Evolutionary conservation across 257 asterid species (phyloP).

Genomic region (Fraxinus americana): DNA sequence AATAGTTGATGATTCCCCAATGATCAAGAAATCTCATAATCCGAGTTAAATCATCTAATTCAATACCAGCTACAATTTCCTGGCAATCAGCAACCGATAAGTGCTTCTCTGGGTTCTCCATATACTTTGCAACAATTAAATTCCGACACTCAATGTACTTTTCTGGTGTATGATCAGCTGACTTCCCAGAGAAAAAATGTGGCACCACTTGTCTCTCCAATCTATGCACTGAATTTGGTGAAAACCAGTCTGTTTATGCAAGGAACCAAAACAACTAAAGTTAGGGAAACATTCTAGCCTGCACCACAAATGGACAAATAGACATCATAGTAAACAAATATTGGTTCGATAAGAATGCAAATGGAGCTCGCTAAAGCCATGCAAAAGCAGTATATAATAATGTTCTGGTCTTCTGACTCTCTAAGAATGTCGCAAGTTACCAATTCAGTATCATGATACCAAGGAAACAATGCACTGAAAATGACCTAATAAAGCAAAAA

Average conservation of each 20-base stretch:
- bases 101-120: constrained; percentile 85
- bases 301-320: background rate
- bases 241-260: constrained; percentile 83
- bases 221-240: constrained; percentile 86
- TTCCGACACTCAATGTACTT: constrained; percentile 89
- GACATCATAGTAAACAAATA: background rate
- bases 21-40: constrained; percentile 90
- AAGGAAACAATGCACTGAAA: background rate
- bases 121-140: constrained; percentile 77
- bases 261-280: constrained; percentile 18
- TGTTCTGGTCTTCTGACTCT: background rate
- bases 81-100: constrained; percentile 67
- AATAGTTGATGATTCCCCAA: constrained; percentile 94
- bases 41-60: constrained; percentile 69
- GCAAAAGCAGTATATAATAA: background rate
- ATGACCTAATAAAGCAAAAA: background rate
- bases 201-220: constrained; percentile 99
- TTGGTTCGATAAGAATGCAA: background rate
- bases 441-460: background rate
- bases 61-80: constrained; percentile 61
- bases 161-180: constrained; percentile 77
- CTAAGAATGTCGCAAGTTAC: too few relatives aligned
- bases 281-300: constrained; percentile 11
- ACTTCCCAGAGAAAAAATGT: constrained; percentile 88
- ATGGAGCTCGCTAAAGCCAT: background rate